These are phyloP conservation scores for Prunus mongolica DNA, from an alignment of 306 rosid genomes.

Conservation along the genomic window DNA sequence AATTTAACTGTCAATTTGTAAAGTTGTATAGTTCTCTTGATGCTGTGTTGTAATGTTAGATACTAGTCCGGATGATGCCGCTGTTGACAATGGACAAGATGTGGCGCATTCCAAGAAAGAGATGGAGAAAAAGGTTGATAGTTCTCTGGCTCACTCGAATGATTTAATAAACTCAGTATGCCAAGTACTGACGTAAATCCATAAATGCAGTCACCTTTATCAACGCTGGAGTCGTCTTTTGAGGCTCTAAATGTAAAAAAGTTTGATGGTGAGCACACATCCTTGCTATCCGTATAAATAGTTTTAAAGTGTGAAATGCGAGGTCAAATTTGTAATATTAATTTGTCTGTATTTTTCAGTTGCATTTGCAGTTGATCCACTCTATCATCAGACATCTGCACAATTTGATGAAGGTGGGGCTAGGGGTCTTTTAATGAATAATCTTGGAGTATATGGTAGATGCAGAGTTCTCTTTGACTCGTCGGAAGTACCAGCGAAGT, in stretches of 20 bases:
- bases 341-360: constrained; percentile 49
- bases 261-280: constrained; percentile 75
- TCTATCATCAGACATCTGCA: constrained; percentile 91
- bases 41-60: constrained; percentile 34
- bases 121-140: constrained; percentile 60
- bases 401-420: constrained; percentile 99
- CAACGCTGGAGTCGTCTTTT: constrained; percentile 87
- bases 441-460: constrained; percentile 83
- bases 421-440: constrained; percentile 86
- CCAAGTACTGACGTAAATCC: constrained; percentile 25
- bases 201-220: constrained; percentile 81
- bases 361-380: constrained; percentile 95
- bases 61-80: constrained; percentile 34
- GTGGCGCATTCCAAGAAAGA: constrained; percentile 53
- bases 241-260: constrained; percentile 87
- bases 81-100: constrained; percentile 46
- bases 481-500: constrained; percentile 68
- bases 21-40: constrained; percentile 11
- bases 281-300: constrained; percentile 17
- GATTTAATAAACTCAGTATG: constrained; percentile 13
- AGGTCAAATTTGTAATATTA: constrained; percentile 24
- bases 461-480: constrained; percentile 94
- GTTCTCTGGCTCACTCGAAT: constrained; percentile 13
- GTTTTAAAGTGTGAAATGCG: constrained; percentile 23
- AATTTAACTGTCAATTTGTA: too few relatives aligned